Percentiles rank a stretch among this genome's conserved stretches.
Conservation (phyloP, 306 rosid species). For the Quercus rubra region DNA sequence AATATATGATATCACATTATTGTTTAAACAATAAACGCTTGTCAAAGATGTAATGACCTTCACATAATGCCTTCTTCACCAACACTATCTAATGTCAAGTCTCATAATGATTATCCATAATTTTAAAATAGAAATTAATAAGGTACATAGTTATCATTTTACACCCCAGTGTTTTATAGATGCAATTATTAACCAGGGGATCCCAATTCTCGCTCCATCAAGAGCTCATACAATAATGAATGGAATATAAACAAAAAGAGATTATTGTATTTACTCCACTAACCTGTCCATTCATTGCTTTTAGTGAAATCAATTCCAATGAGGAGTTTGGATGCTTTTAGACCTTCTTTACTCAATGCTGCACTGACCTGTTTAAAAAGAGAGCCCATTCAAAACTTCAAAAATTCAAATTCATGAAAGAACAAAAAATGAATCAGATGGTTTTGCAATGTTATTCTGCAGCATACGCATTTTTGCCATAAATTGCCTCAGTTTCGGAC, state of each 20-base stretch:
- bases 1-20: not conserved
- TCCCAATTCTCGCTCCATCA: not conserved
- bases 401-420: not conserved
- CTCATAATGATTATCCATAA: not conserved
- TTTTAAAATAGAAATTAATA: too few species aligned
- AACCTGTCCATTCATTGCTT: slow-evolving; percentile 97
- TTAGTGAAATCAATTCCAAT: slow-evolving; percentile 90
- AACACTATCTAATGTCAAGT: not conserved
- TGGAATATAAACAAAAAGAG: not conserved
- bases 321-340: slow-evolving; percentile 82
- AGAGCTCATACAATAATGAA: not conserved
- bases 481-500: not conserved
- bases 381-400: not conserved
- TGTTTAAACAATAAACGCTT: not conserved
- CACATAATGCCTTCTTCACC: not conserved
- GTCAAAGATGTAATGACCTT: not conserved
- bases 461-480: not conserved
- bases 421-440: not conserved
- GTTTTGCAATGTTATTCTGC: not conserved
- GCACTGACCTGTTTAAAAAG: slow-evolving; percentile 49
- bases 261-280: slow-evolving; percentile 14
- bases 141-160: too few species aligned
- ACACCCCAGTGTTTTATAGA: not conserved
- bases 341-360: slow-evolving; percentile 68
- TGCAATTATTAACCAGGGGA: not conserved